Base-by-base conservation (phyloP, 331 rosid species). In the Rosa hybrid region DNA sequence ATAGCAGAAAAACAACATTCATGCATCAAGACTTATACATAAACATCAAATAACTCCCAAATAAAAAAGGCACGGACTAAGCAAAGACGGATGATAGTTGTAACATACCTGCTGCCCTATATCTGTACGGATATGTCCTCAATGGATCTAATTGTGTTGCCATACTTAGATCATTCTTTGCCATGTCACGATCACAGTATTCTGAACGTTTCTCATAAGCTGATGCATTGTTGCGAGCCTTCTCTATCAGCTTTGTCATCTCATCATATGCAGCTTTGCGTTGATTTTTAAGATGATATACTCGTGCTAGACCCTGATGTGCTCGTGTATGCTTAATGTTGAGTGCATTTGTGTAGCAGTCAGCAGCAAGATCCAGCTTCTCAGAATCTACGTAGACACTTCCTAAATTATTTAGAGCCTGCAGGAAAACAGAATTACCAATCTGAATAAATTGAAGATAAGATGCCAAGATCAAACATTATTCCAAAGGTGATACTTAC, bases 121-220 rank as follows among this genome's bases (percentile, higher is more conserved):
- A 91, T 93, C 98, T 89, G 88, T 93, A 93, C 4, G 98, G 98
- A 82, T 93, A 93, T 56, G 98, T 93, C 85, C 98, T 90, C 75
- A 91, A 69, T 78, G 98, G 98, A 84, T 93, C 98, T 83, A 93
- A 84, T 70, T 89, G 88, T 30, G 98, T 83, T 41, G 97, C 97
- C 93, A 80, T 91, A 50, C 74, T 80, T 71, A 93, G 94, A 86
- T 93, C 98, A 64, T 87, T 90, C 89, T 84, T 93, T 78, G 98
- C 98, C 98, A 93, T 93, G 86, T 93, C 94, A 74, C 97, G 94
- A 62, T 91, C 97, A 86, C 98, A 90, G 78, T 93, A 93, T 85
- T 93, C 98, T 62, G 98, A 91, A 63, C 98, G 97, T 84, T 93
- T 93, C 82, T 93, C 98, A 78, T 82, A 93, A 83, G 98, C 98